Evolutionary conservation across 306 rosid species (phyloP).

Genomic region (Vicia villosa): DNA sequence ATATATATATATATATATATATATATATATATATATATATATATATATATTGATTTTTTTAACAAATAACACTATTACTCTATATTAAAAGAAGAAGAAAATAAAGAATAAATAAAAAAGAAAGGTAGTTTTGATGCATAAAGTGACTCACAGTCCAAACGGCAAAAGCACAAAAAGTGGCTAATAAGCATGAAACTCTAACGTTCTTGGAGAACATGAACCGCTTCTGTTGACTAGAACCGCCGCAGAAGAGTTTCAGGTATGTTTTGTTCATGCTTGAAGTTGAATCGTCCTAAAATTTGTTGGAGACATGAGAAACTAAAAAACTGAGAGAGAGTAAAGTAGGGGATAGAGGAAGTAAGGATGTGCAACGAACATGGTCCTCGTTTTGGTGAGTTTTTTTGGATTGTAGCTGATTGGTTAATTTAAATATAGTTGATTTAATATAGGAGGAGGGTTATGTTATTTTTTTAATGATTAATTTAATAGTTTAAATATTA

Average conservation of each 20-base stretch:
- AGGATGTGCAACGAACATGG: not conserved
- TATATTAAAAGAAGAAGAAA: not conserved
- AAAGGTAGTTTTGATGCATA: not conserved
- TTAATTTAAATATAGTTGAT: not conserved
- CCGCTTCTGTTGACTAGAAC: slow-evolving; percentile 32
- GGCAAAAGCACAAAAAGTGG: slow-evolving; percentile 28
- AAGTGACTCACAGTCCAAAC: slow-evolving; percentile 39
- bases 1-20: too few relatives aligned
- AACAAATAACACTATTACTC: too few relatives aligned
- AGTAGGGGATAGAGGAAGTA: not conserved
- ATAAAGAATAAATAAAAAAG: not conserved
- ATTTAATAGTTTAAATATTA: not conserved
- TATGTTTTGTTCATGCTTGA: slow-evolving; percentile 43
- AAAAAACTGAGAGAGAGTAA: not conserved
- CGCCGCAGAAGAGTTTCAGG: slow-evolving; percentile 32
- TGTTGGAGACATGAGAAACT: not conserved
- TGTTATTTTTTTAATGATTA: not conserved
- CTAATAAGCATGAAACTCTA: slow-evolving; percentile 29
- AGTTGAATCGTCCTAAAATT: not conserved
- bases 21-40: too few relatives aligned
- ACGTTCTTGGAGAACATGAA: slow-evolving; percentile 13
- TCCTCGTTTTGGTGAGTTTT: not conserved
- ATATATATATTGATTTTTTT: not conserved
- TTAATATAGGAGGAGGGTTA: not conserved
- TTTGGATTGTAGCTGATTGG: not conserved